These are phyloP conservation scores for Nitzschia palea DNA, from an alignment of 108 stramenopile species.

Conservation along the genomic window DNA sequence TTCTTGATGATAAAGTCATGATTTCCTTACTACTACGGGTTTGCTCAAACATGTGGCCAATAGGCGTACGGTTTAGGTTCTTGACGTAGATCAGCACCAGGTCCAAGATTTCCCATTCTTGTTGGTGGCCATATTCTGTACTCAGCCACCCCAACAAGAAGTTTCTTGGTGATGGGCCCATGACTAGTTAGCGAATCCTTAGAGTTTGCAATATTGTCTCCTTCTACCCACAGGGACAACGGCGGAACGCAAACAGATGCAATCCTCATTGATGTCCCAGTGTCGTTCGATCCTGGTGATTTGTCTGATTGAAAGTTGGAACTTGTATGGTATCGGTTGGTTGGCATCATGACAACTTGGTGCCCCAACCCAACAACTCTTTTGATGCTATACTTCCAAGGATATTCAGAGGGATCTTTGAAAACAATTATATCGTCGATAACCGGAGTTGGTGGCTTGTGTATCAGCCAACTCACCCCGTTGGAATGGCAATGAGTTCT, in stretches of 20 bases:
- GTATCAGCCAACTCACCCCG: conserved; percentile 2
- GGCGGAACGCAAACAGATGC: conserved; percentile 18
- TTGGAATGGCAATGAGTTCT: conserved; percentile 18
- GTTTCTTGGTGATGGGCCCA: conserved; percentile 68
- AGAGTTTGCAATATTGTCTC: conserved; percentile 51
- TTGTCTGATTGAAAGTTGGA: conserved; percentile 1
- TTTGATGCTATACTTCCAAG: conserved; percentile 49
- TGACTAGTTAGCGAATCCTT: conserved; percentile 47
- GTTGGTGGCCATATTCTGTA: conserved; percentile 78
- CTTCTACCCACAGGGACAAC: conserved; percentile 60
- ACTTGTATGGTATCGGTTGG: conserved; percentile 4
- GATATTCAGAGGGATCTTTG: conserved; percentile 40
- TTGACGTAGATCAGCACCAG: neutral
- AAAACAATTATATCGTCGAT: conserved; percentile 42
- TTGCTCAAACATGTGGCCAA: conserved; percentile 1
- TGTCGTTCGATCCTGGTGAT: neutral
- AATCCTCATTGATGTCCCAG: neutral
- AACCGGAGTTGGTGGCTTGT: conserved; percentile 37
- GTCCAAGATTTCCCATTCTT: conserved; percentile 47
- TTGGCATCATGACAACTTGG: conserved; percentile 42
- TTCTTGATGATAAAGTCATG: neutral
- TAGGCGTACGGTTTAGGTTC: conserved; percentile 19
- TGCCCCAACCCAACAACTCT: conserved; percentile 70
- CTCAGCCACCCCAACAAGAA: conserved; percentile 72
- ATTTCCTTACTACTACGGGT: neutral